These are phyloP conservation scores for Acanthamoeba castellanii DNA, from an alignment of 208 protist species.

Conservation along the genomic window DNA sequence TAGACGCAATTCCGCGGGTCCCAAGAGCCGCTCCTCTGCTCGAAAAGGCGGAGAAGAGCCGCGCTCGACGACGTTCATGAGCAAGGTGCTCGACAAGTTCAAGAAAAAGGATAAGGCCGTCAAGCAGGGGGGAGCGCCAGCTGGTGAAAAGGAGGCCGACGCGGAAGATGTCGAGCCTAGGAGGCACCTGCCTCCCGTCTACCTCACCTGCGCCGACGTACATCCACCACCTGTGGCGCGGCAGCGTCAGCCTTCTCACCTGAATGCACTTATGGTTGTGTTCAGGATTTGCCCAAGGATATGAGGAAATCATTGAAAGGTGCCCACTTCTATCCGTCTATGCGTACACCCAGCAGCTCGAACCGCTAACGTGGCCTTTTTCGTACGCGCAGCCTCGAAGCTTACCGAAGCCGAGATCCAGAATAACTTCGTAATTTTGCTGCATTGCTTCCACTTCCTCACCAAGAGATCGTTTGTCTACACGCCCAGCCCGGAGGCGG, in stretches of 20 bases:
- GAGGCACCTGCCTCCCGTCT: conserved; percentile 29
- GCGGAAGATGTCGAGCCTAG: not conserved
- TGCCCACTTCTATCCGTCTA: not conserved
- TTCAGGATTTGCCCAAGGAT: conserved; percentile 51
- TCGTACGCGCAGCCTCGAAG: conserved; percentile 19
- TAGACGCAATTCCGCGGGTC: not conserved
- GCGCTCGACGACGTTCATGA: conserved; percentile 58
- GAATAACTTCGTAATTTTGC: conserved; percentile 67
- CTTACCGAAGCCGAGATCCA: conserved; percentile 35
- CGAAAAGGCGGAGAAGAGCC: conserved; percentile 69
- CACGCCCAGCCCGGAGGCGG: conserved; percentile 28
- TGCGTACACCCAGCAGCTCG: not conserved
- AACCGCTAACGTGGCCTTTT: not conserved
- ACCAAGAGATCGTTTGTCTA: conserved; percentile 70
- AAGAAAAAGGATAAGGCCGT: conserved; percentile 53
- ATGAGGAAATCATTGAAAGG: conserved; percentile 69
- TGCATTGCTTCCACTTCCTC: conserved; percentile 71
- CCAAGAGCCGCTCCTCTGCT: conserved; percentile 7
- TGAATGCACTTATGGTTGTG: not conserved
- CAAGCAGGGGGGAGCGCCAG: not conserved
- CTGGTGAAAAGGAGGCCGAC: conserved; percentile 21
- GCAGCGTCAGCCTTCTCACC: not conserved
- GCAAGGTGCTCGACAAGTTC: conserved; percentile 60
- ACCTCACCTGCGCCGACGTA: conserved; percentile 59
- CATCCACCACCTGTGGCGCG: not conserved